phyloP scores from a whole-genome alignment of 805 yeast genomes.

The Candida qinlingensis region DNA sequence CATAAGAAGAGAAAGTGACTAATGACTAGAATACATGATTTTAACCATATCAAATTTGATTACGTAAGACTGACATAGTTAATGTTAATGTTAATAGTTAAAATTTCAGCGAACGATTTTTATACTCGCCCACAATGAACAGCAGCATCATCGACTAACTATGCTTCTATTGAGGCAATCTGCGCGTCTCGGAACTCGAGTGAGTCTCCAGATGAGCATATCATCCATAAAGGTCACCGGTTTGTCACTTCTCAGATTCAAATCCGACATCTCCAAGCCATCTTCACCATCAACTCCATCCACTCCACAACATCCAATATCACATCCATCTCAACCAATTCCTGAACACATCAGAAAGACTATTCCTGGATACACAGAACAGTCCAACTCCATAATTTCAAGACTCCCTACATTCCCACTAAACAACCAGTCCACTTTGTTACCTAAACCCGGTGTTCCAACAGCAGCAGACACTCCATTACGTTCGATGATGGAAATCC shows the following conservation, averaged over 20 bases:
- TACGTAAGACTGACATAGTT: neutral
- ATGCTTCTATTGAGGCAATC: neutral
- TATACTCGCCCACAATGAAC: no score
- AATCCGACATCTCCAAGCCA: constrained; percentile 4
- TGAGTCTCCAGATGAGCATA: neutral
- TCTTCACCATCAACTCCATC: neutral
- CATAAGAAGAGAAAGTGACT: neutral
- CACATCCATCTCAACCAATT: constrained; percentile 5
- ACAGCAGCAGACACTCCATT: constrained; percentile 43
- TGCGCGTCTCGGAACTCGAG: neutral
- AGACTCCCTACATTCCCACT: constrained; percentile 65
- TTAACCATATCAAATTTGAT: neutral
- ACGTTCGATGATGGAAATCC: constrained; percentile 53
- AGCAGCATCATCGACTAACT: no score
- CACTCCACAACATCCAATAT: neutral
- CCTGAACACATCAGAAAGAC: constrained; percentile 20
- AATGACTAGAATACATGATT: neutral
- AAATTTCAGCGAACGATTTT: no score
- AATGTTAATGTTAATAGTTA: no score
- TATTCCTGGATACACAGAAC: constrained; percentile 24
- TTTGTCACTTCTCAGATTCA: constrained; percentile 3
- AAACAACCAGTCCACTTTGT: constrained; percentile 60
- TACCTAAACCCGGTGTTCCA: constrained; percentile 78
- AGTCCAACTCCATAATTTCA: constrained; percentile 41
- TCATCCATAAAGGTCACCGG: neutral